These are phyloP conservation scores for Gastrodia elata DNA, from an alignment of 106 monocot genomes.

Conservation along the genomic window DNA sequence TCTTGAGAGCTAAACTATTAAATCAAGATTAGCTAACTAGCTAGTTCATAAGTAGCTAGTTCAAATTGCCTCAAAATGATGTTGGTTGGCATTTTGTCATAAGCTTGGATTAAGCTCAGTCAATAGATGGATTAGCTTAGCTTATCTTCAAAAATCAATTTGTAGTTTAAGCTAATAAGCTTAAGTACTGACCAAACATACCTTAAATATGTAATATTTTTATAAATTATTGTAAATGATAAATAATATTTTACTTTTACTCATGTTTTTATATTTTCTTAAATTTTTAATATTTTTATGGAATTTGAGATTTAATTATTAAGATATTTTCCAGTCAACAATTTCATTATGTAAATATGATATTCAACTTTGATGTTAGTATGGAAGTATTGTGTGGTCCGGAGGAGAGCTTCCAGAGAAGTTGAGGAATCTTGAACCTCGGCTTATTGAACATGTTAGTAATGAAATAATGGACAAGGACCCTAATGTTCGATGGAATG, in stretches of 20 bases:
- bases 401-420: conserved; percentile 98
- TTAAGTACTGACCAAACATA: too few relatives aligned
- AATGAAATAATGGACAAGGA: conserved; percentile 99
- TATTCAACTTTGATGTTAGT: conserved; percentile 20
- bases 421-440: conserved; percentile 91
- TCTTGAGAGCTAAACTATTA: too few relatives aligned
- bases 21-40: too few relatives aligned
- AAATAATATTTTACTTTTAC: not conserved
- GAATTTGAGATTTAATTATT: not conserved
- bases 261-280: conserved; percentile 1
- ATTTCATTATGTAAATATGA: not conserved
- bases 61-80: too few relatives aligned
- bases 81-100: too few relatives aligned
- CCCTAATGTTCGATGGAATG: conserved; percentile 95
- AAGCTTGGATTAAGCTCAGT: too few relatives aligned
- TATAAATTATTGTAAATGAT: not conserved
- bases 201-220: not conserved
- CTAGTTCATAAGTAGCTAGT: too few relatives aligned
- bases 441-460: conserved; percentile 95
- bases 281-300: not conserved
- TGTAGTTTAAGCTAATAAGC: too few relatives aligned
- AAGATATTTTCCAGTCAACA: not conserved
- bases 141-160: too few relatives aligned
- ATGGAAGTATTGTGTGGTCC: conserved; percentile 86
- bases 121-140: too few relatives aligned